Percentiles rank a stretch among this genome's conserved stretches.
Conservation (phyloP, 768 basidiomycete genomes). For the Dioszegia hungarica region DNA sequence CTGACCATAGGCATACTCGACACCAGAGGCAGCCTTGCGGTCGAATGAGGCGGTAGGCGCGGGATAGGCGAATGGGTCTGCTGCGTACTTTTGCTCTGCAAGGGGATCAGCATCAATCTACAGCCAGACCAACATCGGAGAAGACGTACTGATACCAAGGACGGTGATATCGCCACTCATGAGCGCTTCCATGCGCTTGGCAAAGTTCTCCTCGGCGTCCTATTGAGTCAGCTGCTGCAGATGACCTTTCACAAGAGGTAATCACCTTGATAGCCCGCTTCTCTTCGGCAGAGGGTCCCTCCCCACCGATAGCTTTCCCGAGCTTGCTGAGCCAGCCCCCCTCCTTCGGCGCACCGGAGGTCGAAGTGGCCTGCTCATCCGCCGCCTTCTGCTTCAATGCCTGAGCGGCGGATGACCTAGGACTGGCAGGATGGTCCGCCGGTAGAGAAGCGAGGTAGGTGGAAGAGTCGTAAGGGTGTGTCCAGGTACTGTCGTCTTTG, state of each 20-base stretch:
- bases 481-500: conserved; percentile 38
- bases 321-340: not conserved
- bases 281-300: conserved; percentile 26
- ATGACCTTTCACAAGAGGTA: not conserved
- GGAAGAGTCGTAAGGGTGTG: conserved; percentile 47
- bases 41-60: conserved; percentile 25
- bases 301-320: conserved; percentile 26
- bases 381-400: conserved; percentile 19
- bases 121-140: not conserved
- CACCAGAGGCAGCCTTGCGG: conserved; percentile 19
- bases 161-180: conserved; percentile 28
- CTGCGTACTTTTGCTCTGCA: conserved; percentile 25
- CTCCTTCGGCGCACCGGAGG: not conserved
- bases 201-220: conserved; percentile 30
- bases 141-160: conserved; percentile 23
- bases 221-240: not conserved
- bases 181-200: conserved; percentile 27
- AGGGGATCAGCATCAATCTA: not conserved
- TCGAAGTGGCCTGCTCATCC: conserved; percentile 9
- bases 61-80: conserved; percentile 31
- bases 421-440: conserved; percentile 44
- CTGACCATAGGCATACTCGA: conserved; percentile 38
- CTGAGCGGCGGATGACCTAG: conserved; percentile 32
- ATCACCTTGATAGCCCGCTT: conserved; percentile 19
- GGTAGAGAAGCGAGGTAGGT: conserved; percentile 39